Evolutionary conservation across 495 filamentous ascomycete genomes (phyloP), one percentile per base, ranked within the genome.

Genomic region (Neurospora sp.): DNA sequence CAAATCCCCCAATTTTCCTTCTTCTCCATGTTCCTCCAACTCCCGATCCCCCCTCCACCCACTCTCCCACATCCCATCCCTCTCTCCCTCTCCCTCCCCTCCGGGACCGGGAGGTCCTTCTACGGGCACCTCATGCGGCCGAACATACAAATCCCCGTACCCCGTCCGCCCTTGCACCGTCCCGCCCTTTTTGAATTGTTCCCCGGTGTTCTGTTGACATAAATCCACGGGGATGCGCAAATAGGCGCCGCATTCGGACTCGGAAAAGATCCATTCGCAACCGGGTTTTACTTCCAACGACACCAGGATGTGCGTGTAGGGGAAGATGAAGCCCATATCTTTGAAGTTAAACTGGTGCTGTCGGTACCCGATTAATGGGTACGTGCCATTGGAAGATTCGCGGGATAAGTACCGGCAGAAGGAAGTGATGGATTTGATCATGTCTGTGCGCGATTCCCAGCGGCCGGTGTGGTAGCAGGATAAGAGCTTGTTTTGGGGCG

Each of bases 381-480:
- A 15, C 11, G 4, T 0, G 0, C 15, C 13, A 5, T 5, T 2
- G 39, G 5, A 15, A 0, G 39, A 15, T 7, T 42, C 39, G 0
- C 39, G 39, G 0, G 15, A 42, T 0, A 42, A 15, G 15, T 42
- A 42, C 4, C 39, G 39, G 39, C 39, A 42, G 39, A 42, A 42
- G 39, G 39, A 42, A 15, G 39, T 42, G 39, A 42, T 19, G 39
- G 15, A 17, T 42, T 19, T 17, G 5, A 42, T 42, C 15, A 42
- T 42, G 39, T 42, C 39, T 0, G 15, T 6, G 39, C 39, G 39
- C 13, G 15, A 17, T 1, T 17, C 39, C 4, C 4, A 17, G 5
- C 15, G 39, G 15, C 39, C 39, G 39, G 39, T 6, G 39, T 42
- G 39, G 39, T 42, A 42, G 39, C 15, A 42, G 0, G 15, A 5